Evolutionary conservation across 73 alveolate species (phyloP).

Genomic region (Tetrahymena malaccensis): DNA sequence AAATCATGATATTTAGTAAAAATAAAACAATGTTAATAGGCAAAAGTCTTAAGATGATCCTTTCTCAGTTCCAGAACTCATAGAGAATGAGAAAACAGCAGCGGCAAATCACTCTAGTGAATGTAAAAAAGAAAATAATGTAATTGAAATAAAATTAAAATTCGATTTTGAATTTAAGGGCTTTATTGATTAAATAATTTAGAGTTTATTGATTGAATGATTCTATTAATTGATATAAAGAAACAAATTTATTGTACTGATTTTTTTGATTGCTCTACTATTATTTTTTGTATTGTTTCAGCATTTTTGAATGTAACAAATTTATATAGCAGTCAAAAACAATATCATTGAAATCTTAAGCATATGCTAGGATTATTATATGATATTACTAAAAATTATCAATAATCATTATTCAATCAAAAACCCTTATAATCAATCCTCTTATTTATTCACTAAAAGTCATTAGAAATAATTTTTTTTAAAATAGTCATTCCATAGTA

Average conservation of each 20-base stretch:
- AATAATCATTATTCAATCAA: too few relatives aligned
- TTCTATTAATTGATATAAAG: too few relatives aligned
- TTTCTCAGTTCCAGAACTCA: not conserved
- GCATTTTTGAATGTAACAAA: not conserved
- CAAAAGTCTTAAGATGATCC: not conserved
- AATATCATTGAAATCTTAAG: not conserved
- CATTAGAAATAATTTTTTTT: not conserved
- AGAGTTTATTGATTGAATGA: not conserved
- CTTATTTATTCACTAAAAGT: not conserved
- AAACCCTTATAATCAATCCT: too few relatives aligned
- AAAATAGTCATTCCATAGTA: not conserved
- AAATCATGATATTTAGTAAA: not conserved
- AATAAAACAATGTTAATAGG: not conserved
- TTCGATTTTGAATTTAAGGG: not conserved
- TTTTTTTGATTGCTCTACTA: too few relatives aligned
- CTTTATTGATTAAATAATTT: too few relatives aligned
- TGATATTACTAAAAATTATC: too few relatives aligned
- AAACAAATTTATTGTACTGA: not conserved
- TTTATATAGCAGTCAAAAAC: not conserved
- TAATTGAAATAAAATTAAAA: not conserved
- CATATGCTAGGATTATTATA: too few relatives aligned
- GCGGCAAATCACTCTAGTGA: not conserved
- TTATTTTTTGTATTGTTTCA: too few relatives aligned
- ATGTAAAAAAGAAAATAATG: not conserved
- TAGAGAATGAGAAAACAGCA: not conserved